Percentiles rank a stretch among this genome's conserved stretches.
These are phyloP conservation scores for Corchorus olitorius DNA, from an alignment of 345 rosid genomes.

Conservation along the genomic window DNA sequence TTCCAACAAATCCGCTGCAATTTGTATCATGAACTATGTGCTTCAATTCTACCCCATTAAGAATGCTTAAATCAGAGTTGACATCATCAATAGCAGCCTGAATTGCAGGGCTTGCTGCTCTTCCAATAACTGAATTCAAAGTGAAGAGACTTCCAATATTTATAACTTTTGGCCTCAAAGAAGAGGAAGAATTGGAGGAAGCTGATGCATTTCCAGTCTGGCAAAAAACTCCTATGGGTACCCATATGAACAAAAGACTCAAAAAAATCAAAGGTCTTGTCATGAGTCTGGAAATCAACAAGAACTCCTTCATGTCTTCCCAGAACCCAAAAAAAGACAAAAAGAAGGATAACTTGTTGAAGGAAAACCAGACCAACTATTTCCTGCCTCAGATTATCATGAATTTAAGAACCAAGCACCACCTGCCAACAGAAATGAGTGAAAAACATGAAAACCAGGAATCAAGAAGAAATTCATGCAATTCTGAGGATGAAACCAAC, in stretches of 20 bases:
- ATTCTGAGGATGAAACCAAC: not conserved
- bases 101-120: constrained; percentile 66
- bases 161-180: constrained; percentile 48
- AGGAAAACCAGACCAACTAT: constrained; percentile 1
- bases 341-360: not conserved
- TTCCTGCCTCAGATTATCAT: constrained; percentile 7
- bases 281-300: constrained; percentile 25
- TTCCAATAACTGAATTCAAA: constrained; percentile 67
- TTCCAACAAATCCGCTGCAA: constrained; percentile 86
- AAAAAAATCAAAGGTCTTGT: constrained; percentile 34
- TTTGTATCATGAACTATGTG: constrained; percentile 49
- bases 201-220: constrained; percentile 41
- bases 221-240: constrained; percentile 38
- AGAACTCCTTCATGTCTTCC: constrained; percentile 39
- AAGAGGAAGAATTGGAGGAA: constrained; percentile 31
- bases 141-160: constrained; percentile 81
- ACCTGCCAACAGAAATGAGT: constrained; percentile 20
- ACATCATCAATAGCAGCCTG: constrained; percentile 69
- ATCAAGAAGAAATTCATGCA: constrained; percentile 16
- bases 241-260: constrained; percentile 36
- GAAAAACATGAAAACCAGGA: constrained; percentile 23
- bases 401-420: not conserved
- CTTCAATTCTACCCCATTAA: constrained; percentile 51
- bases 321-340: not conserved
- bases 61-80: constrained; percentile 62